Base-by-base conservation (phyloP, 2,329 filamentous ascomycete species). In the Neonectria magnoliae region DNA sequence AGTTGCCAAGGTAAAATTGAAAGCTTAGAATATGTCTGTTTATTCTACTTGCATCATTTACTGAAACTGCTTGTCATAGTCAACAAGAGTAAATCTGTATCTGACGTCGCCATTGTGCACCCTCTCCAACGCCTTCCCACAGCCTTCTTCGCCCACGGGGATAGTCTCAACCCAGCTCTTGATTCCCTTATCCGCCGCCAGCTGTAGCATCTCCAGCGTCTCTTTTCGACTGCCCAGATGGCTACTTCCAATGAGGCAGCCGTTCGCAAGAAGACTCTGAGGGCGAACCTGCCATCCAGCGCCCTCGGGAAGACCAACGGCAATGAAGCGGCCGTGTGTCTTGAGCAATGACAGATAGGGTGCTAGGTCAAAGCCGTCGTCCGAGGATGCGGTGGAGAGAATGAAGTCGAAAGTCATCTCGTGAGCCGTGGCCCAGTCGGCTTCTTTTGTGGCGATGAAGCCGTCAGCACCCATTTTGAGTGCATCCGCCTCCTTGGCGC, bases 241-340 rank as follows among this genome's bases (percentile, higher is more conserved):
- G 27, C 67, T 71, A 16, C 83, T 83, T 0, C 80, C 81, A 38
- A 86, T 75, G 64, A 80, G 81, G 4, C 79, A 74, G 3, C 84
- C 83, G 71, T 88, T 90, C 42, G 77, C 79, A 57, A 90, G 88
- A 68, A 90, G 75, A 20, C 82, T 79, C 68, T 84, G 87, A 4
- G 85, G 85, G 64, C 79, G 81, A 64, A 90, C 82, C n/a, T 57
- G 54, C n/a, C 58, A 65, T 4, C 60, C 64, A n/a, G 62, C 59
- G 13, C 83, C 81, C 71, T 91, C 89, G 0, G 89, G 88, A 1
- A 86, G 84, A 16, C 89, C 89, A 53, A 91, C 82, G 75, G 90
- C 87, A 58, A 91, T 84, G 74, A 90, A 88, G 16, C 81, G 81
- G 10, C 89, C 88, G 62, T 87, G 82, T 9, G 82, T 78, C 62